These are phyloP conservation scores for Yarrowia bubula DNA, from an alignment of 805 yeast genomes.

Conservation along the genomic window DNA sequence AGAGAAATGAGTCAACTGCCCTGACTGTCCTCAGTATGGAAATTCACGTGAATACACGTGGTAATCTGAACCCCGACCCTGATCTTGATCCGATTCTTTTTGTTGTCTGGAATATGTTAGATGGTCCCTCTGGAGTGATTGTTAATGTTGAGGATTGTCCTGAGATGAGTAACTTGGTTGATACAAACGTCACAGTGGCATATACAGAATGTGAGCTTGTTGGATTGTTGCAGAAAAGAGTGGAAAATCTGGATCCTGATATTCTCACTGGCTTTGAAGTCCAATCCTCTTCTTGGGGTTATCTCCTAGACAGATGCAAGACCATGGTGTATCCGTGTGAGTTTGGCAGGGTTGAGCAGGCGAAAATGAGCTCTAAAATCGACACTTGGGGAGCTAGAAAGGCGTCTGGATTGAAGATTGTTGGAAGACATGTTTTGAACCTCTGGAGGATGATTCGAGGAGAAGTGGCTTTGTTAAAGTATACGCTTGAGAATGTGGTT, in stretches of 20 bases:
- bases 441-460: conserved; percentile 74
- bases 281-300: conserved; percentile 86
- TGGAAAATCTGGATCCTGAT: conserved; percentile 77
- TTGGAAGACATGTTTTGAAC: conserved; percentile 82
- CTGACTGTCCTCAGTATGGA: conserved; percentile 66
- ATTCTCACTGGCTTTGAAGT: conserved; percentile 83
- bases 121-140: conserved; percentile 37
- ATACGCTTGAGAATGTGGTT: conserved; percentile 73
- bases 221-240: conserved; percentile 51
- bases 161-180: conserved; percentile 33
- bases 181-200: conserved; percentile 31
- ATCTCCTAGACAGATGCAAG: conserved; percentile 58
- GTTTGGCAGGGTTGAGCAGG: conserved; percentile 55
- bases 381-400: conserved; percentile 72
- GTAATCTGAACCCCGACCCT: conserved; percentile 62
- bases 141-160: conserved; percentile 34
- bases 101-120: conserved; percentile 63
- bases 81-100: conserved; percentile 53
- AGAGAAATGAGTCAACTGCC: conserved; percentile 29
- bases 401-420: conserved; percentile 62
- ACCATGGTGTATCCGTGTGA: conserved; percentile 47
- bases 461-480: conserved; percentile 62
- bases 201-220: conserved; percentile 59
- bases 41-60: conserved; percentile 58
- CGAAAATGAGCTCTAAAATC: conserved; percentile 47